Percentiles rank a stretch among this genome's conserved stretches.
These are phyloP conservation scores for Aspergillus terreus DNA, from an alignment of 2,329 filamentous ascomycete genomes.

Conservation along the genomic window DNA sequence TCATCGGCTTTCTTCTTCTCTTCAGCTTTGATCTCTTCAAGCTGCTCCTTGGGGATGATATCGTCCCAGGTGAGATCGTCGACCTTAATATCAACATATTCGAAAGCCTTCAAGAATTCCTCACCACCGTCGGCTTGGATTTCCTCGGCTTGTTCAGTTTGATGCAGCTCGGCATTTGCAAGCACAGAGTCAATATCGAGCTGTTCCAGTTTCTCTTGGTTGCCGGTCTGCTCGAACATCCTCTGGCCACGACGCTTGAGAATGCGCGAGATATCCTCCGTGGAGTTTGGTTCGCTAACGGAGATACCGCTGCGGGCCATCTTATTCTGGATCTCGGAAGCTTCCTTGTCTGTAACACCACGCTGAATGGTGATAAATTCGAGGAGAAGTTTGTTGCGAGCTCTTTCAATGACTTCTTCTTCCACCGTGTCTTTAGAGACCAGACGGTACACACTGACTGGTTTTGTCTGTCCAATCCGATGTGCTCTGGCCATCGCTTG, in stretches of 20 bases:
- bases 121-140: constrained; percentile 95
- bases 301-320: constrained; percentile 59
- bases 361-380: constrained; percentile 97
- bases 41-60: constrained; percentile 90
- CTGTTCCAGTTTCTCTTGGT: constrained; percentile 94
- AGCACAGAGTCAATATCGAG: constrained; percentile 96
- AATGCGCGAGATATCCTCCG: constrained; percentile 93
- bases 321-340: constrained; percentile 78
- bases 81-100: constrained; percentile 97
- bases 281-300: constrained; percentile 76
- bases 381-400: constrained; percentile 93
- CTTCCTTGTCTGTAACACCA: constrained; percentile 89
- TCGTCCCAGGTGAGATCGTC: constrained; percentile 93
- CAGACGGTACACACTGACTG: constrained; percentile 92
- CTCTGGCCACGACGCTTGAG: constrained; percentile 97
- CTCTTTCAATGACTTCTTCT: constrained; percentile 93
- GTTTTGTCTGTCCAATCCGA: constrained; percentile 92
- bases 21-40: constrained; percentile 83
- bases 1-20: constrained; percentile 82
- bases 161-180: constrained; percentile 94
- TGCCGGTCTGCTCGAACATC: constrained; percentile 97
- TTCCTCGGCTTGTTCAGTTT: constrained; percentile 90
- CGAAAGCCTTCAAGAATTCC: constrained; percentile 83
- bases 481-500: constrained; percentile 98
- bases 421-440: constrained; percentile 98